Evolutionary conservation across 139 green algal genomes (phyloP).

Genomic region (Limnomonas spitsbergensis): DNA sequence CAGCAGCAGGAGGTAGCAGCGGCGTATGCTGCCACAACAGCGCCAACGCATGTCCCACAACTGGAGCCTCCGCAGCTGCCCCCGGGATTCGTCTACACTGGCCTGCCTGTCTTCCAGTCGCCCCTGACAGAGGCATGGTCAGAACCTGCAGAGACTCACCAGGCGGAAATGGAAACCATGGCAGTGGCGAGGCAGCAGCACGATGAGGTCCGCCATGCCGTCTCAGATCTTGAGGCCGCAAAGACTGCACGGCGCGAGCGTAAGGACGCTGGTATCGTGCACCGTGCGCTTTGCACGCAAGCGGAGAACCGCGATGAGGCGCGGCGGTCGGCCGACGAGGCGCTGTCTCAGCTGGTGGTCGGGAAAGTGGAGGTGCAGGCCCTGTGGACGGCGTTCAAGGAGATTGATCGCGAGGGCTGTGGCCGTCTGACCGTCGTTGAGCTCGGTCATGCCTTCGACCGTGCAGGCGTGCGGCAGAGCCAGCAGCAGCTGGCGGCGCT

Average conservation of each 20-base stretch:
- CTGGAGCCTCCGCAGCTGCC: not conserved
- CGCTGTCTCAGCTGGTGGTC: not conserved
- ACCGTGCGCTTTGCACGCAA: not conserved
- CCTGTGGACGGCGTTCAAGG: not conserved
- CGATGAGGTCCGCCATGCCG: not conserved
- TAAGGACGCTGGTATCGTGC: not conserved
- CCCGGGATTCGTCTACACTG: constrained; percentile 12
- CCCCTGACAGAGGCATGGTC: not conserved
- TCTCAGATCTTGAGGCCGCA: not conserved
- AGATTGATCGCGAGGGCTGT: not conserved
- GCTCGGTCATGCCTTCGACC: not conserved
- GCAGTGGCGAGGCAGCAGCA: not conserved
- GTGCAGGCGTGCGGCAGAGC: not conserved
- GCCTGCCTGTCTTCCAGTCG: constrained; percentile 21
- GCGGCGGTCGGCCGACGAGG: not conserved
- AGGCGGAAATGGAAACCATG: not conserved
- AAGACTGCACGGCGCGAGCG: not conserved
- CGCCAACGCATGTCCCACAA: not conserved
- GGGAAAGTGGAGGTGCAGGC: not conserved
- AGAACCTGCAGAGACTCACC: not conserved
- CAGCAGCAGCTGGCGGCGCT: not conserved
- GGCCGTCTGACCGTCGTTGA: not conserved
- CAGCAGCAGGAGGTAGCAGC: not conserved
- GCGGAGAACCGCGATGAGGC: not conserved
- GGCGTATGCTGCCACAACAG: not conserved